Evolutionary conservation across 805 yeast species (phyloP).

Genomic region (Pichia kluyveri): DNA sequence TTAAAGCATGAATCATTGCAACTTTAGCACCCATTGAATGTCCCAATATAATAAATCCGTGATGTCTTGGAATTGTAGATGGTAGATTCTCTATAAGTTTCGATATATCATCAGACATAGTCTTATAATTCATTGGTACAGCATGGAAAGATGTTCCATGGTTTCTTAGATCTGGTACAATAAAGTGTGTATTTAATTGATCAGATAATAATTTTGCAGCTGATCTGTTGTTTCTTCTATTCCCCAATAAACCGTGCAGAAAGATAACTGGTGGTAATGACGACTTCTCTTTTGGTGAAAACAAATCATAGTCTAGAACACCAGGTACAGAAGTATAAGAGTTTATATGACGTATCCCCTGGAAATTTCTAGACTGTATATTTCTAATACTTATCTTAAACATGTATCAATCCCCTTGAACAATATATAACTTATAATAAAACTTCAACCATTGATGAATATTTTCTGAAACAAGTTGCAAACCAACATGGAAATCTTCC

Average conservation of each 20-base stretch:
- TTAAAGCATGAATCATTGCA: constrained; percentile 74
- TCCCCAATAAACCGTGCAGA: constrained; percentile 85
- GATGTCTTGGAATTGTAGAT: constrained; percentile 5
- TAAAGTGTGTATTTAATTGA: constrained; percentile 43
- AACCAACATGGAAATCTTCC: no score
- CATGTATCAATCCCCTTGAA: neutral
- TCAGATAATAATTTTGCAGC: constrained; percentile 50
- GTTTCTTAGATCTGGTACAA: constrained; percentile 71
- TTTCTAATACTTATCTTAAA: neutral
- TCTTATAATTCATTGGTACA: constrained; percentile 59
- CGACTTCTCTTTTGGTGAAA: constrained; percentile 1
- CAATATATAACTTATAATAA: no score
- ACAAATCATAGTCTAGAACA: constrained; percentile 7
- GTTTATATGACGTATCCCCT: neutral
- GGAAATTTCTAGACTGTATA: neutral
- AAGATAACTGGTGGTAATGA: constrained; percentile 54
- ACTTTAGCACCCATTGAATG: constrained; percentile 93
- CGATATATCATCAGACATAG: constrained; percentile 77
- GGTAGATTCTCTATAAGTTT: constrained; percentile 29
- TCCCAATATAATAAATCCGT: constrained; percentile 50
- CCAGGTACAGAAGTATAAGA: neutral
- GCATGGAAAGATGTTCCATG: constrained; percentile 84
- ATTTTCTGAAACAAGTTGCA: no score
- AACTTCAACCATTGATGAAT: neutral
- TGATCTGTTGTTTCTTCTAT: constrained; percentile 65